Evolutionary conservation across 2,329 filamentous ascomycete genomes (phyloP), one percentile per base, ranked within the genome.

Genomic region (Eutypella sp.): DNA sequence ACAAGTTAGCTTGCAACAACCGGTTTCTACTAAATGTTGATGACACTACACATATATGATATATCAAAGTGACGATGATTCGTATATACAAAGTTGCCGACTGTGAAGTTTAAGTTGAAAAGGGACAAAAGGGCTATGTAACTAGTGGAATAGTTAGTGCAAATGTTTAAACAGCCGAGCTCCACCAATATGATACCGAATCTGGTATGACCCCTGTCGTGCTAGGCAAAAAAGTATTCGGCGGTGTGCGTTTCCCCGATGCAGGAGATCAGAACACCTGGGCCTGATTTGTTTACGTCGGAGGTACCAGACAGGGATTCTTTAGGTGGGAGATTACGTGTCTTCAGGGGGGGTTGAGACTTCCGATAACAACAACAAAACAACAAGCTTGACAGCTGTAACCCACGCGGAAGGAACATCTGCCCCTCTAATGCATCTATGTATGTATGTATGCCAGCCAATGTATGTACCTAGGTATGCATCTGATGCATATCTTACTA

Each of bases 201-300:
- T 48, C 46, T 48, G 48, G 55, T 39, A 53, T 20, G 43, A 49
- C 53, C 53, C 57, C 48, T 53, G 55, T 45, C 40, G 6, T 41
- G 24, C 48, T 25, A 44, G 43, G 42, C 46, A 37, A 38, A 46
- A 50, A 50, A 51, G 46, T 10, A 39, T n/a, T 39, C 36, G 36
- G 36, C 36, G 36, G 36, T 39, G 36, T 23, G 20, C 34, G 31
- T 44, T 38, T 19, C 22, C 31, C 16, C 22, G n/a, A 39, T 39
- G 16, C 20, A 44, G 42, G 34, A 15, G 42, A 25, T 13, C 18
- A 8, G 11, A 10, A 23, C 18, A 25, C 29, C n/a, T n/a, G n/a
- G n/a, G n/a, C n/a, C n/a, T n/a, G 31, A 29, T 40, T 49, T 48
- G 44, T 48, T 46, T 39, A 34, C n/a, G 29, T n/a, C 16, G 10